Evolutionary conservation across 768 basidiomycete genomes (phyloP).

Genomic region (Amanita pallidorosea): DNA sequence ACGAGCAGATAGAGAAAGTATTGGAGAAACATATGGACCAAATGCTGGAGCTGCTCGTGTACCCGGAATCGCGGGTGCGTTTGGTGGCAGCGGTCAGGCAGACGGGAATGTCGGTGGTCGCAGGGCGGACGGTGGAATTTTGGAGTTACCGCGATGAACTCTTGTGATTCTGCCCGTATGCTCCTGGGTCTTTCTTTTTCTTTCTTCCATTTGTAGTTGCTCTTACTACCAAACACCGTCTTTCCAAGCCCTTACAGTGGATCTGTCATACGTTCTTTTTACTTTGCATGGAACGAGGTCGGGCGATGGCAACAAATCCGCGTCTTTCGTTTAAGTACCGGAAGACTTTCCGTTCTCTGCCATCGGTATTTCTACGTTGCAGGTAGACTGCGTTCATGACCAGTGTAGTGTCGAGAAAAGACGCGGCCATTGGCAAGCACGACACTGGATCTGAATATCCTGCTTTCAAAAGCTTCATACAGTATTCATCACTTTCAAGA

Average conservation of each 20-base stretch:
- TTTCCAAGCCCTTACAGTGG: no score
- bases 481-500: no score
- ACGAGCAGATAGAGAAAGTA: conserved; percentile 30
- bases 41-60: conserved; percentile 53
- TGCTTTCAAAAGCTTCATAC: conserved; percentile 25
- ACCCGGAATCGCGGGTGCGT: conserved; percentile 63
- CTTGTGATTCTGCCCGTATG: not conserved
- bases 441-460: not conserved
- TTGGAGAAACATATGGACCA: conserved; percentile 32
- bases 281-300: no score
- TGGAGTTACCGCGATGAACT: conserved; percentile 46
- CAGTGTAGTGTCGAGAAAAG: no score
- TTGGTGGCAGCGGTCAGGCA: conserved; percentile 45
- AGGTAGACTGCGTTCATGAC: no score
- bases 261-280: no score
- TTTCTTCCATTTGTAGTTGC: conserved; percentile 41
- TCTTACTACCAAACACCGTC: conserved; percentile 11
- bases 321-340: no score
- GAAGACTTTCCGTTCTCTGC: no score
- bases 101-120: conserved; percentile 30
- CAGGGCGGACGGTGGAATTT: conserved; percentile 43
- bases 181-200: conserved; percentile 49
- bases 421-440: no score
- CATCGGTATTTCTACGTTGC: no score
- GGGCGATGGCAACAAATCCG: no score